Base-by-base conservation (phyloP, 352 stramenopile species). In the Blastocystis hominis region DNA sequence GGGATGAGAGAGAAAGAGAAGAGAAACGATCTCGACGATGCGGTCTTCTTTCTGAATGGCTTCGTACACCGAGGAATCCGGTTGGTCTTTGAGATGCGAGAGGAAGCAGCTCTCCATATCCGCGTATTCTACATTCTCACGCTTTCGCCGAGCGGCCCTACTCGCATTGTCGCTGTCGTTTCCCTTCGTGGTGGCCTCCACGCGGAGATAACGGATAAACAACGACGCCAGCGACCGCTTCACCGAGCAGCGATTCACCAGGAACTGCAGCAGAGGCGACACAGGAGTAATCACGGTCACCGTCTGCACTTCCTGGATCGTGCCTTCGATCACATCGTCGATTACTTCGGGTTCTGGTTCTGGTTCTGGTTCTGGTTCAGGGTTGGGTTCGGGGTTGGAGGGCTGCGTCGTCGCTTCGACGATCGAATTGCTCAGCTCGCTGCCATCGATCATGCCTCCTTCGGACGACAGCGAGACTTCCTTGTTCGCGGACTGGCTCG, bases 251-350 rank as follows among this genome's bases (percentile, higher is more conserved):
- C 72, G 72, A 13, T 15, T 34, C 17, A 56, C 42, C 34, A 84
- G 54, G 50, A 84, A 84, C 46, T 46, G 6, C 15, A 84, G 54
- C 0, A 84, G 54, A 7, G 72, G 72, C 17, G 72, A 84, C 15
- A 44, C 13, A 2, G 72, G 72, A 5, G 42, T 5, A 9, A 84
- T 53, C 72, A 84, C 72, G 13, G 30, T n/a, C 20, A 64, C 53
- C 40, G 42, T 15, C 36, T 64, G 13, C 15, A 40, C 50, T 30
- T 84, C 72, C 24, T 54, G 3, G 0, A 84, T 34, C n/a, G 30
- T n/a, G 13, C 66, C 72, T 44, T 84, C 72, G 44, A 84, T 84
- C 15, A 84, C 72, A 20, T 44, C 72, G 3, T 72, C 46, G 3
- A 62, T 40, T 9, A 34, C 38, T 54, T 7, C 7, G 30, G 50